Percentiles rank a stretch among this genome's conserved stretches.
These are phyloP conservation scores for Porphyrellus cyaneotinctus DNA, from an alignment of 768 basidiomycete genomes.

Conservation along the genomic window DNA sequence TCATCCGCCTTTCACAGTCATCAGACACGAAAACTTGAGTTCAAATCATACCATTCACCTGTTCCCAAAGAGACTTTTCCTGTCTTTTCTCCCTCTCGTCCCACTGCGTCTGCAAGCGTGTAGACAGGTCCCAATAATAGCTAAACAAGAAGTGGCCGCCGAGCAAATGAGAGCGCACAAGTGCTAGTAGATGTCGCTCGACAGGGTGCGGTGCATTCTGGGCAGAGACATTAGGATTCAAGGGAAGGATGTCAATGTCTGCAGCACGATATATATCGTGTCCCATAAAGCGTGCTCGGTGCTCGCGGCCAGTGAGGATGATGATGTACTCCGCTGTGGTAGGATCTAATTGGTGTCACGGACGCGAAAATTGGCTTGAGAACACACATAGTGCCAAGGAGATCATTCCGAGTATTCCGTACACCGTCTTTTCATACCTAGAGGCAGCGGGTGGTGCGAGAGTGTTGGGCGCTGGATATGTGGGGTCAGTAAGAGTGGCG, in stretches of 20 bases:
- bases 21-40: conserved; percentile 8
- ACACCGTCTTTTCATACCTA: conserved; percentile 61
- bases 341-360: not conserved
- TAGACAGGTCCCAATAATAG: conserved; percentile 87
- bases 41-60: conserved; percentile 43
- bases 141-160: conserved; percentile 85
- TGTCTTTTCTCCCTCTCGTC: conserved; percentile 46
- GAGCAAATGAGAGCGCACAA: conserved; percentile 80
- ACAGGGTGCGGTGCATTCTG: conserved; percentile 74
- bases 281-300: conserved; percentile 73
- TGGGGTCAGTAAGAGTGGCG: not conserved
- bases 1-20: conserved; percentile 75
- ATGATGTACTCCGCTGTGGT: conserved; percentile 86
- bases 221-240: conserved; percentile 66
- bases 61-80: conserved; percentile 68
- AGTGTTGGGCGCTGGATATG: conserved; percentile 46
- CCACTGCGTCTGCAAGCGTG: conserved; percentile 82
- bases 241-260: conserved; percentile 87
- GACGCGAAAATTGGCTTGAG: not conserved
- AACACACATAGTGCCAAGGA: conserved; percentile 70
- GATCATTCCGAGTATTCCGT: conserved; percentile 74
- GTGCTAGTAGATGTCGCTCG: conserved; percentile 81
- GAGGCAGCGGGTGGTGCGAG: conserved; percentile 51
- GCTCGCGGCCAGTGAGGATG: conserved; percentile 78
- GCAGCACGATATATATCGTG: conserved; percentile 87